phyloP scores from a whole-genome alignment of 176 grass and related monocot species.

The Microstegium vimineum region DNA sequence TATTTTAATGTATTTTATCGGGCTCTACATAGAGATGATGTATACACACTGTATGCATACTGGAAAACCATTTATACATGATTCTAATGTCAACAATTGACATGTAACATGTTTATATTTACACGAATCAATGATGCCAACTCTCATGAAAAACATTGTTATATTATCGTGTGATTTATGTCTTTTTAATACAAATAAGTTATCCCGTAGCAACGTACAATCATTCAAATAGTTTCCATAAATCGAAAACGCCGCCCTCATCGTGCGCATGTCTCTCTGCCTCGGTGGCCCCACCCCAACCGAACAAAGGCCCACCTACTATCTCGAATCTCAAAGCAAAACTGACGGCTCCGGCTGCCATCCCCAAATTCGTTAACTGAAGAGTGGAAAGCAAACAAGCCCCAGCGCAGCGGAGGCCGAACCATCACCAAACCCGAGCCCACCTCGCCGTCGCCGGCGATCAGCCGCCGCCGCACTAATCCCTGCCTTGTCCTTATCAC shows the following conservation, averaged over 20 bases:
- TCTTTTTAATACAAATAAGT: too few species aligned
- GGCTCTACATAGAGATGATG: too few species aligned
- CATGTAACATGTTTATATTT: too few species aligned
- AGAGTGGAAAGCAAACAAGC: slow-evolving; percentile 40
- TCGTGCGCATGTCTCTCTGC: neutral
- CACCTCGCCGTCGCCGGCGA: slow-evolving; percentile 42
- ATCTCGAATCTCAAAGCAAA: slow-evolving; percentile 24
- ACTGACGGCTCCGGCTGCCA: neutral
- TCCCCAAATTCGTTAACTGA: slow-evolving; percentile 25
- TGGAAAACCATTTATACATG: too few species aligned
- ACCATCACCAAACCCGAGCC: slow-evolving; percentile 37
- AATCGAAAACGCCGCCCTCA: neutral
- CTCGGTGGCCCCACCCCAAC: neutral
- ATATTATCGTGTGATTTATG: too few species aligned
- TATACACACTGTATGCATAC: too few species aligned
- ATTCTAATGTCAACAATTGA: too few species aligned
- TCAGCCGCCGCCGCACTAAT: neutral
- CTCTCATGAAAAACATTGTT: too few species aligned
- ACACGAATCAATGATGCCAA: too few species aligned
- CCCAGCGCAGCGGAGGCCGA: neutral
- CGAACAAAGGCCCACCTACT: neutral
- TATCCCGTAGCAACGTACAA: too few species aligned
- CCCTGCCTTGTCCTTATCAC: neutral
- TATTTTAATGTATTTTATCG: too few species aligned
- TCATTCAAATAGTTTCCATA: too few species aligned